Percentiles rank a stretch among this genome's conserved stretches.
phyloP scores from a whole-genome alignment of 2,329 filamentous ascomycete species.

The Blastomyces gilchristii region DNA sequence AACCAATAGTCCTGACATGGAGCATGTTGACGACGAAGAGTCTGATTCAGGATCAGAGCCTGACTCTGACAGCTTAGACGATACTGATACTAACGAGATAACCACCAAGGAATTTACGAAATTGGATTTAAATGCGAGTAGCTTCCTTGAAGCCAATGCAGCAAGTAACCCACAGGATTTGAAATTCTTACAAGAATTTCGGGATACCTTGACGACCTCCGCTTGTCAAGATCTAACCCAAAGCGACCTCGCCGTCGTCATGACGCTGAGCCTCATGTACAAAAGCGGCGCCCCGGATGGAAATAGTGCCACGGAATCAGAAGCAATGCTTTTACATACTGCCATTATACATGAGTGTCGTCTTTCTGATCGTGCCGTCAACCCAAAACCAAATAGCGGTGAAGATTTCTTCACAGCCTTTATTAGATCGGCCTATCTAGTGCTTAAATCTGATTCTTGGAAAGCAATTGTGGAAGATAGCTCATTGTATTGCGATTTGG shows the following conservation, averaged over 20 bases:
- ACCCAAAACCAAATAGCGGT: not conserved
- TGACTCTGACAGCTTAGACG: not conserved
- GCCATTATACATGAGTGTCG: conserved; percentile 17
- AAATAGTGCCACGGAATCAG: conserved; percentile 6
- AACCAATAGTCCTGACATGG: not conserved
- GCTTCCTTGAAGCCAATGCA: not conserved
- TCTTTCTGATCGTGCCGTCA: conserved; percentile 16
- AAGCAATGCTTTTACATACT: conserved; percentile 18
- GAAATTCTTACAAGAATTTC: conserved; percentile 6
- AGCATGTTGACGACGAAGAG: not conserved
- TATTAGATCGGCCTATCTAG: conserved; percentile 25
- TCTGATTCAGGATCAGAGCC: not conserved
- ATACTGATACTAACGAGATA: not conserved
- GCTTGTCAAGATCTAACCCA: conserved; percentile 15
- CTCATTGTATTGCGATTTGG: conserved; percentile 35
- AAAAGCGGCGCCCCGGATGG: not conserved
- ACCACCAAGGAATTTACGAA: not conserved
- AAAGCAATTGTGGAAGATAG: conserved; percentile 19
- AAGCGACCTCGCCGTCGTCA: conserved; percentile 16
- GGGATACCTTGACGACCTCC: conserved; percentile 1
- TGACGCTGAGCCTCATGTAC: conserved; percentile 16
- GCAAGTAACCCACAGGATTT: not conserved
- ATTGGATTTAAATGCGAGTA: not conserved
- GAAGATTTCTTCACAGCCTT: conserved; percentile 28
- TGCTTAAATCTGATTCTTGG: conserved; percentile 33